Evolutionary conservation across 2,329 filamentous ascomycete species (phyloP).

Genomic region (Cladosporium sp.): DNA sequence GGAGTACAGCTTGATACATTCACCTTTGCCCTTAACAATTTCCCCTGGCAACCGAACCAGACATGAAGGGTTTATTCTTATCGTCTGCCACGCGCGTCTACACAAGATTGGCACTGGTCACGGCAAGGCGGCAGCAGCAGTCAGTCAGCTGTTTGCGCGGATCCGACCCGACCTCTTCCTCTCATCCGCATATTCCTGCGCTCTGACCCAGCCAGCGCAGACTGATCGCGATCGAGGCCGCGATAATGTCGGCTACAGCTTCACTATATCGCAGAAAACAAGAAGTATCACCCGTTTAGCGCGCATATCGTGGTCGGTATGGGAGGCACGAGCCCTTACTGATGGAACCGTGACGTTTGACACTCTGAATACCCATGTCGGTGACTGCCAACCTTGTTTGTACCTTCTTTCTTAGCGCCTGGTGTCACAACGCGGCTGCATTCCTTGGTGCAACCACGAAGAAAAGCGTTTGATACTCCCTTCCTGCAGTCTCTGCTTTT

Average conservation of each 20-base stretch:
- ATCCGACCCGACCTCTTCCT: neutral
- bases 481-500: neutral
- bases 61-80: neutral
- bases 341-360: slow-evolving; percentile 9
- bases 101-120: neutral
- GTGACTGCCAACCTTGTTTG: slow-evolving; percentile 16
- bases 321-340: slow-evolving; percentile 12
- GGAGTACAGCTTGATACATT: neutral
- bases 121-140: neutral
- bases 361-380: neutral
- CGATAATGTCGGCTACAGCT: slow-evolving; percentile 7
- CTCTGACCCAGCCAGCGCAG: slow-evolving; percentile 9
- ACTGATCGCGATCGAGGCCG: slow-evolving; percentile 10
- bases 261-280: slow-evolving; percentile 1
- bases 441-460: slow-evolving; percentile 18
- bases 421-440: slow-evolving; percentile 12
- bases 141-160: neutral
- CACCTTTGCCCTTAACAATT: neutral
- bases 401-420: neutral
- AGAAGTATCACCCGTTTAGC: slow-evolving; percentile 2
- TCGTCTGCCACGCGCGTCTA: neutral
- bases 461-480: slow-evolving; percentile 4
- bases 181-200: slow-evolving; percentile 6
- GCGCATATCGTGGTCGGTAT: slow-evolving; percentile 2
- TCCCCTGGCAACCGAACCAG: slow-evolving; percentile 2